These are phyloP conservation scores for Corymbia maculata DNA, from an alignment of 345 rosid species.

Conservation along the genomic window DNA sequence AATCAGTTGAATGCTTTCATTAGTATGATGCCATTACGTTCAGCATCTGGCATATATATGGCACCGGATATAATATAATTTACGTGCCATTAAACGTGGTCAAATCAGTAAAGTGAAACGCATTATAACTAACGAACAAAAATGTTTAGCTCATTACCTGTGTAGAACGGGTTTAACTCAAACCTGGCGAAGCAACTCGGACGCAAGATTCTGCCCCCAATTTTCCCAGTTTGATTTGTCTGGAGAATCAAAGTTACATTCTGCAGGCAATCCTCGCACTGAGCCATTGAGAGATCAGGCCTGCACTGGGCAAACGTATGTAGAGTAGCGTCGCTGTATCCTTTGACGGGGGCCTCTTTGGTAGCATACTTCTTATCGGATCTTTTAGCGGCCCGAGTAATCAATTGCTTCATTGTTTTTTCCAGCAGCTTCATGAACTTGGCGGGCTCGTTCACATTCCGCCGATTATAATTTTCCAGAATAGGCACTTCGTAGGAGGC, in stretches of 20 bases:
- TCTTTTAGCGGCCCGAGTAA: not conserved
- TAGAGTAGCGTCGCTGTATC: not conserved
- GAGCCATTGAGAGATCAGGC: not conserved
- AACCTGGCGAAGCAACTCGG: slow-evolving; percentile 28
- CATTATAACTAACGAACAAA: not conserved
- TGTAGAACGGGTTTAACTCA: slow-evolving; percentile 13
- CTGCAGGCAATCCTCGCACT: slow-evolving; percentile 5
- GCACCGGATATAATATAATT: not conserved
- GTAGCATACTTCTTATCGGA: not conserved
- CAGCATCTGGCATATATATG: not conserved
- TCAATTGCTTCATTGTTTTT: not conserved
- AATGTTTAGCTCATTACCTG: not conserved
- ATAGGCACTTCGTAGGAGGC: not conserved
- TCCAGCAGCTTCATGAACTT: not conserved
- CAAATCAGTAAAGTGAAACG: not conserved
- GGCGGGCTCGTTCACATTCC: slow-evolving; percentile 1
- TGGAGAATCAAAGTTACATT: not conserved
- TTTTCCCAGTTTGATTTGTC: not conserved
- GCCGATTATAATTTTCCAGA: not conserved
- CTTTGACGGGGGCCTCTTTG: not conserved
- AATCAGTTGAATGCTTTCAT: not conserved
- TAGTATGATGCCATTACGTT: not conserved
- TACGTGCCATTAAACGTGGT: not conserved
- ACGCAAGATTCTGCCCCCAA: not conserved
- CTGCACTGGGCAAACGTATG: slow-evolving; percentile 18